Percentiles rank a stretch among this genome's conserved stretches.
These are phyloP conservation scores for Cordyceps sp. DNA, from an alignment of 2,329 filamentous ascomycete species.

Conservation along the genomic window DNA sequence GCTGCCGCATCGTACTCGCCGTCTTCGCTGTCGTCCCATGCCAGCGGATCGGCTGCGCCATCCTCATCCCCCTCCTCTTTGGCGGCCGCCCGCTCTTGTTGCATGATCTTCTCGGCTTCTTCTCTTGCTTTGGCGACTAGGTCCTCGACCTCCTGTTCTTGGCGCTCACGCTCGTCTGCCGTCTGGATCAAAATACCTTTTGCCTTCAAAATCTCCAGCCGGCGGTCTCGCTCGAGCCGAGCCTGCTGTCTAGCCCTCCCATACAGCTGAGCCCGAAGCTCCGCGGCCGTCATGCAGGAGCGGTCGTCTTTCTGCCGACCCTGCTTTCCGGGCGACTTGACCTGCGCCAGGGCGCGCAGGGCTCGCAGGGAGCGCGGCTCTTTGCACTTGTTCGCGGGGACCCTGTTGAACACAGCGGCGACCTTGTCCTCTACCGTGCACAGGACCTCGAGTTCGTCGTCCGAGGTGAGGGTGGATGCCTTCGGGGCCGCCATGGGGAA, in stretches of 20 bases:
- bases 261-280: slow-evolving; percentile 53
- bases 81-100: slow-evolving; percentile 56
- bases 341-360: slow-evolving; percentile 58
- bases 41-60: slow-evolving; percentile 31
- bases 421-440: slow-evolving; percentile 31
- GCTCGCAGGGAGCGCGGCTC: slow-evolving; percentile 48
- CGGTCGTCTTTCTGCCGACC: slow-evolving; percentile 24
- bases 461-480: slow-evolving; percentile 24
- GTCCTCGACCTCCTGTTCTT: slow-evolving; percentile 73
- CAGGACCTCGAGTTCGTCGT: slow-evolving; percentile 50
- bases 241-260: slow-evolving; percentile 68
- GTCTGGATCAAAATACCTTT: slow-evolving; percentile 73
- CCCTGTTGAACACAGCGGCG: slow-evolving; percentile 51
- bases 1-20: slow-evolving; percentile 29
- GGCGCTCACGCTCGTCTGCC: slow-evolving; percentile 68
- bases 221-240: slow-evolving; percentile 56
- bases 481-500: slow-evolving; percentile 24
- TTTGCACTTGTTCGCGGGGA: slow-evolving; percentile 44
- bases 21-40: slow-evolving; percentile 40
- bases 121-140: slow-evolving; percentile 69
- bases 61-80: slow-evolving; percentile 43
- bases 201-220: slow-evolving; percentile 57
- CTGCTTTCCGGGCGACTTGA: slow-evolving; percentile 45
- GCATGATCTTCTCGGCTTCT: slow-evolving; percentile 59
- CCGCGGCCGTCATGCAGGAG: slow-evolving; percentile 46